A percentile compares a stretch with the other conserved stretches of the same genome.
Evolutionary conservation across 305 asterid species (phyloP).

Genomic region (Ajuga reptans): DNA sequence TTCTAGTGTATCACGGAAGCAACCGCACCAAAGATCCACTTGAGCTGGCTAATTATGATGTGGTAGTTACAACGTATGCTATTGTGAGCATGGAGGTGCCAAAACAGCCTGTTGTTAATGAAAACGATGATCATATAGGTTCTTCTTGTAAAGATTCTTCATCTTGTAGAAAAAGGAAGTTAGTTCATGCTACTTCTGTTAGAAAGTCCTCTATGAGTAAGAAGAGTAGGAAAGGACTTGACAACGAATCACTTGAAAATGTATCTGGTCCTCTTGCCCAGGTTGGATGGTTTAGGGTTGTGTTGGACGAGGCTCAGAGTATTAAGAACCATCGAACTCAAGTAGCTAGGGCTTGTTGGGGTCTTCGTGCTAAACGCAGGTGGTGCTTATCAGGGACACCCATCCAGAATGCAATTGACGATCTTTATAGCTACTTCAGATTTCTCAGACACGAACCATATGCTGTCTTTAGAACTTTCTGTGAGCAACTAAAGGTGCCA

Average conservation of each 20-base stretch:
- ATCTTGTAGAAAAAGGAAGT: conserved; percentile 57
- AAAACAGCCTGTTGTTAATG: conserved; percentile 79
- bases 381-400: conserved; percentile 99
- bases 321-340: conserved; percentile 91
- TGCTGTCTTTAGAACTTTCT: conserved; percentile 60
- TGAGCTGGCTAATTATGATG: conserved; percentile 87
- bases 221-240: conserved; percentile 57
- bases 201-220: conserved; percentile 44
- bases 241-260: conserved; percentile 45
- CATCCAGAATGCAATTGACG: conserved; percentile 88
- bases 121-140: conserved; percentile 45
- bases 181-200: conserved; percentile 37
- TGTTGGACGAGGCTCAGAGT: conserved; percentile 96
- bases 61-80: conserved; percentile 89
- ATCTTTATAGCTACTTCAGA: conserved; percentile 95
- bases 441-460: conserved; percentile 92
- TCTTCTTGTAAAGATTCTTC: conserved; percentile 7
- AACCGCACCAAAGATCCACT: conserved; percentile 78
- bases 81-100: conserved; percentile 99
- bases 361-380: conserved; percentile 97
- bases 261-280: conserved; percentile 81
- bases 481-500: conserved; percentile 70
- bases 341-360: conserved; percentile 99
- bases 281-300: conserved; percentile 97
- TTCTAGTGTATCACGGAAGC: conserved; percentile 81